Conservation (phyloP, 768 basidiomycete species). For the Tulasnella calospora region DNA sequence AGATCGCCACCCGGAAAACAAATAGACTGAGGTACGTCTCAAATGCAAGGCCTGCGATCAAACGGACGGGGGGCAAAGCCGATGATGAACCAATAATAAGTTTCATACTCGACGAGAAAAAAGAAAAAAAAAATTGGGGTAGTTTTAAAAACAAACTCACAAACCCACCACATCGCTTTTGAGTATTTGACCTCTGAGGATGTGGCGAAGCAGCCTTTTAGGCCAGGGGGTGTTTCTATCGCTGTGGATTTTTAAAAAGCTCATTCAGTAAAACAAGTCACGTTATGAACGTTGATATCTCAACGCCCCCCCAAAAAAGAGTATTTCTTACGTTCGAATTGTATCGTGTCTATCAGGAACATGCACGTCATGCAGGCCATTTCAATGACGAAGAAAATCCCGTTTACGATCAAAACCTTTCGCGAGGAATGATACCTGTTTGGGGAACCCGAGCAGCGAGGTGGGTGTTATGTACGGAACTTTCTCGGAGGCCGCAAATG, state of each 20-base stretch:
- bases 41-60: background rate
- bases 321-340: background rate
- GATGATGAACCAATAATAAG: no score
- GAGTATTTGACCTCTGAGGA: background rate
- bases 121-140: no score
- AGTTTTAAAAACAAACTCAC: background rate
- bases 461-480: no score
- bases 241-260: background rate
- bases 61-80: background rate
- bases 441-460: no score
- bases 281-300: no score
- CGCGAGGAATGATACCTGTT: background rate
- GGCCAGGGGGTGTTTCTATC: background rate
- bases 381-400: slow-evolving; percentile 12
- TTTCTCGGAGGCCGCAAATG: background rate
- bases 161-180: slow-evolving; percentile 12
- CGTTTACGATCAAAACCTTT: slow-evolving; percentile 11
- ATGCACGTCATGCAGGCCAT: background rate
- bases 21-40: slow-evolving; percentile 12
- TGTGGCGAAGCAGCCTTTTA: slow-evolving; percentile 14
- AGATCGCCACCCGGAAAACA: background rate
- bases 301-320: background rate
- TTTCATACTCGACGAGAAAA: background rate
- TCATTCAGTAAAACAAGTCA: no score
- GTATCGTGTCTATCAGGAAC: background rate